Conservation (phyloP, 1,139 yeast genomes). For the Pichia cactophila region DNA sequence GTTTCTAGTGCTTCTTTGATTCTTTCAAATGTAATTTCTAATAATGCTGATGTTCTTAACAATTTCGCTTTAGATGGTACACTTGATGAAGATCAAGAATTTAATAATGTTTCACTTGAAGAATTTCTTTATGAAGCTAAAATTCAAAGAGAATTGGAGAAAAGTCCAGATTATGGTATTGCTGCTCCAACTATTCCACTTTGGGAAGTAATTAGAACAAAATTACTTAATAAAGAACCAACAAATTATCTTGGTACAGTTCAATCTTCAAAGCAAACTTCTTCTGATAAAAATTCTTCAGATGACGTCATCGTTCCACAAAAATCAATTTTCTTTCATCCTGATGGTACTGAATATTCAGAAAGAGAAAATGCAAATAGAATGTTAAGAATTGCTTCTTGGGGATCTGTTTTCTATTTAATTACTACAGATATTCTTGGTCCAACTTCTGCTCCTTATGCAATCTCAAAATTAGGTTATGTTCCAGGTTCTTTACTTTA, state of each 20-base stretch:
- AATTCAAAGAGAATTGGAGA: constrained; percentile 11
- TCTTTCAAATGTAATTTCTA: constrained; percentile 6
- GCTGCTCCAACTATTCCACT: constrained; percentile 12
- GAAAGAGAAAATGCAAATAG: constrained; percentile 11
- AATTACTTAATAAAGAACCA: constrained; percentile 5
- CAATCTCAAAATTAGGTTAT: constrained; percentile 35
- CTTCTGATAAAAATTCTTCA: too few relatives aligned
- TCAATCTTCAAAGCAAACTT: background rate
- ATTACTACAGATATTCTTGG: constrained; percentile 42
- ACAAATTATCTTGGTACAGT: background rate
- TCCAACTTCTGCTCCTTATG: constrained; percentile 38
- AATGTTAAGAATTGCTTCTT: constrained; percentile 11
- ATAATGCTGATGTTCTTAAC: constrained; percentile 9
- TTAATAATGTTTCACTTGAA: constrained; percentile 9
- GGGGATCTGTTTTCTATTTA: constrained; percentile 33
- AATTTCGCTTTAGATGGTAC: constrained; percentile 1
- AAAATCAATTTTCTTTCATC: constrained; percentile 1
- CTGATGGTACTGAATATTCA: constrained; percentile 1
- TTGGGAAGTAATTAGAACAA: constrained; percentile 9
- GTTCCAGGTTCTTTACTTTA: constrained; percentile 37
- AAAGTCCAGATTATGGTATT: constrained; percentile 10
- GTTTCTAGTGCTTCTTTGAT: constrained; percentile 1
- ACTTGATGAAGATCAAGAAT: constrained; percentile 5
- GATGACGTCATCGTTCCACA: background rate
- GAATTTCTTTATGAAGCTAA: constrained; percentile 10